phyloP scores from a whole-genome alignment of 108 stramenopile species.

The Schizochytrium sp. region DNA sequence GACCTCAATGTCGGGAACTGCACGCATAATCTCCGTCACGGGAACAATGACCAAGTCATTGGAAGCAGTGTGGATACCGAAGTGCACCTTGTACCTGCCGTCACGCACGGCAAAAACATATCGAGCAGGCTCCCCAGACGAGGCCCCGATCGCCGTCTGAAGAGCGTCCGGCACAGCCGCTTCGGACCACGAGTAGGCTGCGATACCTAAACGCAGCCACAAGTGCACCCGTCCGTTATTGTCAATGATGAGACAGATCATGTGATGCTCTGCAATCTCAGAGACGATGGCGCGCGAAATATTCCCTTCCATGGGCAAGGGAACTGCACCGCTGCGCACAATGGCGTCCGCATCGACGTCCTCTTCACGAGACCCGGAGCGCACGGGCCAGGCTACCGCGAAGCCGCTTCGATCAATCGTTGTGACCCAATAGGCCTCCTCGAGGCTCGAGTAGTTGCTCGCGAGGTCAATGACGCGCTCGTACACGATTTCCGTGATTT shows the following conservation, averaged over 20 bases:
- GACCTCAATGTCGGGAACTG: neutral
- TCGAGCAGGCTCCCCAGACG: neutral
- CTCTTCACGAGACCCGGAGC: neutral
- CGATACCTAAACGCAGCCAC: neutral
- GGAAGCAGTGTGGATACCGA: neutral
- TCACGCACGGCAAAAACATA: neutral
- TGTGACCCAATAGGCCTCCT: constrained; percentile 10
- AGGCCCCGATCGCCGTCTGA: neutral
- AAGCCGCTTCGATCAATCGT: neutral
- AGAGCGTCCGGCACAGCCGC: neutral
- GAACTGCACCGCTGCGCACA: neutral
- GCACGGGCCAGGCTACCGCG: neutral
- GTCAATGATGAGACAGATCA: neutral
- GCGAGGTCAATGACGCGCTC: neutral
- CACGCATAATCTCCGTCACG: neutral
- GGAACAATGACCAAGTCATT: neutral
- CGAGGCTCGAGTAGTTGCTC: neutral
- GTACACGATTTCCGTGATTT: neutral
- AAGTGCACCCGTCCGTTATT: neutral
- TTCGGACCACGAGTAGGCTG: neutral
- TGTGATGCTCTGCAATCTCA: neutral
- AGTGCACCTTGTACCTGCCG: neutral
- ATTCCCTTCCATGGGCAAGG: neutral
- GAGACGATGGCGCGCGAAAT: neutral
- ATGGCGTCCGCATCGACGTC: neutral